These are phyloP conservation scores for Carex kokanica DNA, from an alignment of 176 grass and related monocot genomes.

Conservation along the genomic window DNA sequence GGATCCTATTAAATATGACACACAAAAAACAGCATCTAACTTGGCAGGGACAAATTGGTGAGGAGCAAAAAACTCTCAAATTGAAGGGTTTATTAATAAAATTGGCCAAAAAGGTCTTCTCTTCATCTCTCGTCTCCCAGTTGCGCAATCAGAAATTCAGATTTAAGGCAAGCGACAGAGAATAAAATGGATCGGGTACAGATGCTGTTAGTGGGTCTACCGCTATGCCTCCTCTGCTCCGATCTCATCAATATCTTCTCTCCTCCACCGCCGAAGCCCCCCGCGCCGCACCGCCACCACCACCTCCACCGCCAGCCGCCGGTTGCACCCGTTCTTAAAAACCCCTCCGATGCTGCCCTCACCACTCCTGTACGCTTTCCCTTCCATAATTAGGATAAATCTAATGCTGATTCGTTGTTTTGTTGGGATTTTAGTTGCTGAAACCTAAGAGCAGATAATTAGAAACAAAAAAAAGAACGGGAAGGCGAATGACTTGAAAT, in stretches of 20 bases:
- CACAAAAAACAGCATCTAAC: neutral
- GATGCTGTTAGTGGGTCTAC: conserved; percentile 80
- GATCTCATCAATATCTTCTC: conserved; percentile 74
- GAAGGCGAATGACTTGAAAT: neutral
- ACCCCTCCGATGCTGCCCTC: conserved; percentile 22
- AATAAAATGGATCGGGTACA: conserved; percentile 78
- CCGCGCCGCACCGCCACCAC: neutral
- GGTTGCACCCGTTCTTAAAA: neutral
- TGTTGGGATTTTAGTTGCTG: neutral
- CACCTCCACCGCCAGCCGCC: conserved; percentile 15
- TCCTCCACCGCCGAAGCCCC: conserved; percentile 37
- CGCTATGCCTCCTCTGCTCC: conserved; percentile 91
- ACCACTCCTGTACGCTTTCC: neutral
- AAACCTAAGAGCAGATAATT: neutral
- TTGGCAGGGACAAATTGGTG: neutral
- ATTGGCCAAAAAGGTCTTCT: neutral
- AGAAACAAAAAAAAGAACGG: neutral
- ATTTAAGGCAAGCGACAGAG: neutral
- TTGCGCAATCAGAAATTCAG: conserved; percentile 4
- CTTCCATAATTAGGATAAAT: neutral
- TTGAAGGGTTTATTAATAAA: neutral
- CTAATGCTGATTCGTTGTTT: neutral
- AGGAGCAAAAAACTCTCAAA: neutral
- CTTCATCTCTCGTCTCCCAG: no score
- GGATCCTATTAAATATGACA: no score